These are phyloP conservation scores for Populus hybrid DNA, from an alignment of 441 rosid species.

Conservation along the genomic window DNA sequence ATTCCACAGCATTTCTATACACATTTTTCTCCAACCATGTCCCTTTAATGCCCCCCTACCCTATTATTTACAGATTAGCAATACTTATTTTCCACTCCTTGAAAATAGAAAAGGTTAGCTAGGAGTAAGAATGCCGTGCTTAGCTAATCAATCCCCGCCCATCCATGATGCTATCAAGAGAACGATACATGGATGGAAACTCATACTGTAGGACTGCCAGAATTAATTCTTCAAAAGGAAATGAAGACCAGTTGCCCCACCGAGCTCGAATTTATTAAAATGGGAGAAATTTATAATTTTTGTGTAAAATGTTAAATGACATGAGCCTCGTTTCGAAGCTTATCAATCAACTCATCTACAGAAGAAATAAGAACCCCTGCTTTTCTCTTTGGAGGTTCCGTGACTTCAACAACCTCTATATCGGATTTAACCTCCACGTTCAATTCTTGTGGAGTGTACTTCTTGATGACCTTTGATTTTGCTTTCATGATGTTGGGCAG, in stretches of 20 bases:
- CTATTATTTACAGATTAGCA: no score
- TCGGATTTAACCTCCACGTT: slow-evolving; percentile 60
- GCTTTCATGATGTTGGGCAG: slow-evolving; percentile 98
- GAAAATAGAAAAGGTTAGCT: no score
- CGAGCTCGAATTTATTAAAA: background rate
- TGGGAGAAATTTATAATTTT: background rate
- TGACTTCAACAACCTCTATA: slow-evolving; percentile 65
- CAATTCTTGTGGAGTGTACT: slow-evolving; percentile 61
- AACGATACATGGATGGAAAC: background rate
- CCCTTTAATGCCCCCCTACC: no score
- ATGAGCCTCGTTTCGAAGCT: slow-evolving; percentile 76
- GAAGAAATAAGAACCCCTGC: slow-evolving; percentile 67
- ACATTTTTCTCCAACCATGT: no score
- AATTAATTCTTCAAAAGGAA: background rate
- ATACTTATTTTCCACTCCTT: no score
- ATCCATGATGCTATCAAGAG: background rate
- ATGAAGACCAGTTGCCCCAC: background rate
- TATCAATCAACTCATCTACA: slow-evolving; percentile 72
- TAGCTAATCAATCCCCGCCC: background rate
- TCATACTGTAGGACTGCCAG: background rate
- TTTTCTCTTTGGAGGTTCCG: slow-evolving; percentile 78
- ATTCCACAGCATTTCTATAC: no score
- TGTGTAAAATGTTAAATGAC: slow-evolving; percentile 35
- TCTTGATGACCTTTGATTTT: slow-evolving; percentile 76
- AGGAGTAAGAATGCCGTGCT: no score